These are phyloP conservation scores for Westerdykella aurantiaca DNA, from an alignment of 2,329 filamentous ascomycete species.

Conservation along the genomic window DNA sequence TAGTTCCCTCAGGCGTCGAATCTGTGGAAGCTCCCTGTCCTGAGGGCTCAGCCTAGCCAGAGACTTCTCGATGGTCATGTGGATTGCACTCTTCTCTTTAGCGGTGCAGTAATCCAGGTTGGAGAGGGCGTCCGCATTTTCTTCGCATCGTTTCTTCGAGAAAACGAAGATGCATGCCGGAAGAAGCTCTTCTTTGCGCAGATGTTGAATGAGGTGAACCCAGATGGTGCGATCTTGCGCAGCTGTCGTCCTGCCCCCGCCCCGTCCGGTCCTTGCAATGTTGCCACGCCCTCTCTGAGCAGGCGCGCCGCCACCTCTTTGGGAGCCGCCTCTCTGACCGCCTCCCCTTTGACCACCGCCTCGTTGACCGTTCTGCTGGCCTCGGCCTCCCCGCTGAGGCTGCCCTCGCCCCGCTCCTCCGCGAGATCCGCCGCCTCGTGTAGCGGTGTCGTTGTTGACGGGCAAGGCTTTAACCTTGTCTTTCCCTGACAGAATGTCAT, in stretches of 20 bases:
- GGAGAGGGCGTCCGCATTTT: constrained; percentile 90
- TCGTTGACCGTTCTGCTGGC: constrained; percentile 47
- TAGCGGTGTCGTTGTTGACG: constrained; percentile 46
- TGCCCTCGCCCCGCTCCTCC: constrained; percentile 47
- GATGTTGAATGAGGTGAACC: constrained; percentile 89
- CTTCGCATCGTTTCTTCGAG: constrained; percentile 94
- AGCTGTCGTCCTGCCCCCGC: constrained; percentile 78
- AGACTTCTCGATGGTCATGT: constrained; percentile 96
- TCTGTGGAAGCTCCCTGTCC: constrained; percentile 85
- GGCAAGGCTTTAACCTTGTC: constrained; percentile 63
- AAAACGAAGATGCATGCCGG: constrained; percentile 98
- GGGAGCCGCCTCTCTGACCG: constrained; percentile 42
- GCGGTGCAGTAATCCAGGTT: constrained; percentile 95
- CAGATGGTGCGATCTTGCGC: constrained; percentile 95
- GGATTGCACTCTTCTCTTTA: constrained; percentile 89
- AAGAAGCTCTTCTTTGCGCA: constrained; percentile 79
- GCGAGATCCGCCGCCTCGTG: constrained; percentile 45
- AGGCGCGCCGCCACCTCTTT: constrained; percentile 52
- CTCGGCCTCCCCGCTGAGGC: constrained; percentile 47
- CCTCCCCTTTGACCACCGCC: constrained; percentile 55
- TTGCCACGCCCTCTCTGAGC: constrained; percentile 63
- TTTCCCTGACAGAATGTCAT: constrained; percentile 71
- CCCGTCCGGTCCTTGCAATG: constrained; percentile 80
- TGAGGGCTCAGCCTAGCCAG: constrained; percentile 86
- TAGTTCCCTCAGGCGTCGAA: constrained; percentile 78